Conservation (phyloP, 768 basidiomycete species). For the Tylopilus sp. region DNA sequence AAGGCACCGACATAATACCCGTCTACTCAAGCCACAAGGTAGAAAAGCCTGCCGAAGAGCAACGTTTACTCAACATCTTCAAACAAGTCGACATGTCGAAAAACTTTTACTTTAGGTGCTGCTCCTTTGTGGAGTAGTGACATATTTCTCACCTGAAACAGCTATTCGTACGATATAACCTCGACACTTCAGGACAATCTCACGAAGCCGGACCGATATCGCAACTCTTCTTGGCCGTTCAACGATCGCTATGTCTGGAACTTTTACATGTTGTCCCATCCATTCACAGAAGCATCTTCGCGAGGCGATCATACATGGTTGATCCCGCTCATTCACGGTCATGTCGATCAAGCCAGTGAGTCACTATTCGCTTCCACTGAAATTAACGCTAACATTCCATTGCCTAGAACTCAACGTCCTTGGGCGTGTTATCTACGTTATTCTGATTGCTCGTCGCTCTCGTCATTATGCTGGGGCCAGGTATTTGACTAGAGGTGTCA, state of each 20-base stretch:
- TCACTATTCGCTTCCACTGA: constrained; percentile 4
- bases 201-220: constrained; percentile 49
- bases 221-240: constrained; percentile 55
- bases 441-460: constrained; percentile 91
- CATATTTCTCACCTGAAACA: constrained; percentile 27
- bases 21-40: constrained; percentile 77
- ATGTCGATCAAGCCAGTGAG: constrained; percentile 97
- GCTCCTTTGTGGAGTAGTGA: background rate
- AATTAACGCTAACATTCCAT: background rate
- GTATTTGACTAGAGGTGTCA: constrained; percentile 91
- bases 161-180: constrained; percentile 95
- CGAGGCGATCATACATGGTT: constrained; percentile 74
- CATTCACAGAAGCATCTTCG: constrained; percentile 47
- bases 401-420: constrained; percentile 83
- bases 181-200: constrained; percentile 95
- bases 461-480: constrained; percentile 94
- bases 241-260: constrained; percentile 96
- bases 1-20: constrained; percentile 81
- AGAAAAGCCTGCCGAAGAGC: constrained; percentile 87
- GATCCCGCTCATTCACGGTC: constrained; percentile 89
- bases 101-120: constrained; percentile 96
- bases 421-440: constrained; percentile 87
- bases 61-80: constrained; percentile 84
- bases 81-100: constrained; percentile 98
- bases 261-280: constrained; percentile 72